Evolutionary conservation across 1,284 basidiomycete genomes (phyloP).

Genomic region (Melampsora occidentalis): DNA sequence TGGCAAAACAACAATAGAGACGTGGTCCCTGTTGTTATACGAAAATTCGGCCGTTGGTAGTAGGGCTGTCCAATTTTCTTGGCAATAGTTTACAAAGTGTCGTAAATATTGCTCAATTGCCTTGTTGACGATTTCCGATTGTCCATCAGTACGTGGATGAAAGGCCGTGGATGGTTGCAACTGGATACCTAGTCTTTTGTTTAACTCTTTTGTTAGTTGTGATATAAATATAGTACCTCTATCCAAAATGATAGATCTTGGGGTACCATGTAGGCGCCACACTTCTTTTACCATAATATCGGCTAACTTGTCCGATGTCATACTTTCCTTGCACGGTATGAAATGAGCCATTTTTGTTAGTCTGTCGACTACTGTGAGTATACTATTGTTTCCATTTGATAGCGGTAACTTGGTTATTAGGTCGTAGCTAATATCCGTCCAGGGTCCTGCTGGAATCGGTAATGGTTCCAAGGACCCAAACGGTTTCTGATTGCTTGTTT

Average conservation of each 20-base stretch:
- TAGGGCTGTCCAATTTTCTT: neutral
- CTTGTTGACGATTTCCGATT: too few species aligned
- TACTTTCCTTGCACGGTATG: neutral
- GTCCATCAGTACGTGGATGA: neutral
- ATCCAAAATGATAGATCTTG: too few species aligned
- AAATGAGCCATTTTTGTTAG: neutral
- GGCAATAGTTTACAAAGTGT: neutral
- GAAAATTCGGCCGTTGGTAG: neutral
- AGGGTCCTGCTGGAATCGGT: too few species aligned
- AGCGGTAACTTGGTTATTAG: neutral
- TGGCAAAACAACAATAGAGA: neutral
- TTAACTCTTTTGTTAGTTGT: neutral
- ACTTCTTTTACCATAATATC: neutral
- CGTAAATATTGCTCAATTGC: neutral
- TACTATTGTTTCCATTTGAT: neutral
- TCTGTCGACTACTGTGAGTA: neutral
- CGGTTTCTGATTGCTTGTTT: neutral
- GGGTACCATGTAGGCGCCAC: neutral
- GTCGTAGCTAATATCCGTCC: too few species aligned
- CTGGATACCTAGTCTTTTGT: neutral
- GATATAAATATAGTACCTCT: conserved; percentile 10
- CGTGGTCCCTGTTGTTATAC: conserved; percentile 1
- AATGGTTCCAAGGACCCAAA: too few species aligned
- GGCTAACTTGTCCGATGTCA: neutral
- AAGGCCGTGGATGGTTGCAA: neutral